Base-by-base conservation (phyloP, 176 grass and related monocot genomes). In the Zoysia pacifica region DNA sequence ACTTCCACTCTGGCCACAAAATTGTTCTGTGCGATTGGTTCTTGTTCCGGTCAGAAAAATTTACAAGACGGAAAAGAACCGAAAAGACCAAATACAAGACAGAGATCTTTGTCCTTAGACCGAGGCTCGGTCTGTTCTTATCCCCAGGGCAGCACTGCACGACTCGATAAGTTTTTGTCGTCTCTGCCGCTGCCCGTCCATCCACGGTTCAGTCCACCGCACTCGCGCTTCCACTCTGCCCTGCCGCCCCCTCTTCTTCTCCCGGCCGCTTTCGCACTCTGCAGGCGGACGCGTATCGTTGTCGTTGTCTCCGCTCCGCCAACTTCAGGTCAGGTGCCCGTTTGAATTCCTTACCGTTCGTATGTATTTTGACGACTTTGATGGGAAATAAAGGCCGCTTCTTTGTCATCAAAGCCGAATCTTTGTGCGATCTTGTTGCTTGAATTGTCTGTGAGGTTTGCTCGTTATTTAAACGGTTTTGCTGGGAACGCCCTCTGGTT, bases 251-350 rank as follows among this genome's bases (percentile, higher is more conserved):
- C 20, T 11, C 59, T 62, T 62, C 59, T 62, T 28, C 28, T 28
- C 28, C 59, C 3, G 59, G 11, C 48, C 65, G 48, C 63, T 51
- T 69, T 35, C 69, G 35, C 67, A 52, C 74, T 51, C 6, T 44
- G 18, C 42, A 70, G 46, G 46, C 80, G 62, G 74, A 37, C 48
- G 64, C 48, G 84, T 87, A 80, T 85, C 81, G 88, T 85, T 89
- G 74, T 10, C 49, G 69, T 73, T 56, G 15, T 51, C 28, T 28
- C 80, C 18, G 66, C 71, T 52, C 64, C 61, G 9, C 36, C 43
- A 65, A 13, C 62, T 44, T 78, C 51, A 75, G 71, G 77, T 89
- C 51, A 75, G 71, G 77, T 89, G 75, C 71, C 59, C 53, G 78
- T 82, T 67, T 85, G 77, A 65, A 83, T 56, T 67, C 51, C 46